phyloP scores from a whole-genome alignment of 2,329 filamentous ascomycete species.

The Grosmannia huntii region DNA sequence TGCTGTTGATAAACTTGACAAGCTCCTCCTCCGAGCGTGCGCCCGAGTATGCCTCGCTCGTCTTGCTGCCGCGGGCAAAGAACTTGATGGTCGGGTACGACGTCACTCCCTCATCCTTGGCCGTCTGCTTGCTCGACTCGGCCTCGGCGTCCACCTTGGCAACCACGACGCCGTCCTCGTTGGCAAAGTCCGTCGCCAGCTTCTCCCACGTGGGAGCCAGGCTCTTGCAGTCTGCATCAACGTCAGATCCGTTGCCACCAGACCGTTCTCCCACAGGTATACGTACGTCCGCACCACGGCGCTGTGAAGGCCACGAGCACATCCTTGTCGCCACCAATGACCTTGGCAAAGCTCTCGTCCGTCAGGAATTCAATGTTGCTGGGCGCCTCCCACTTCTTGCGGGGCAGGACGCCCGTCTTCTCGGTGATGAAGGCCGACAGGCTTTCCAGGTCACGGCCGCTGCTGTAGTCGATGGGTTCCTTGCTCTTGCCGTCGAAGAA shows the following conservation, averaged over 20 bases:
- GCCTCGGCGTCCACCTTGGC: conserved; percentile 94
- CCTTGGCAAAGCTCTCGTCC: conserved; percentile 63
- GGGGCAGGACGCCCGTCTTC: conserved; percentile 75
- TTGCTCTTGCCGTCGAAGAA: conserved; percentile 95
- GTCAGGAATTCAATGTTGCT: conserved; percentile 71
- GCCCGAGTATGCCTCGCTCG: conserved; percentile 58
- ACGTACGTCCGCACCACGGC: conserved; percentile 96
- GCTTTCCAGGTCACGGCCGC: conserved; percentile 78
- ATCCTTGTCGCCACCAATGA: conserved; percentile 74
- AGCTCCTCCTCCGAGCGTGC: conserved; percentile 67
- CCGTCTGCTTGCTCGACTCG: conserved; percentile 63
- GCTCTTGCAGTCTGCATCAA: conserved; percentile 74
- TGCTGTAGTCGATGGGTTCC: conserved; percentile 71
- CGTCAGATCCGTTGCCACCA: background rate
- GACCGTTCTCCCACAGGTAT: conserved; percentile 1
- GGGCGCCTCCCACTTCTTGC: conserved; percentile 59
- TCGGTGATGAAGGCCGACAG: conserved; percentile 68
- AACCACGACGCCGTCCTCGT: conserved; percentile 67
- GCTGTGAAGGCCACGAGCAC: conserved; percentile 95
- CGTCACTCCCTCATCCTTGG: conserved; percentile 62
- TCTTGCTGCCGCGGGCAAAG: conserved; percentile 75
- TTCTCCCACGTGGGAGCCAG: conserved; percentile 86
- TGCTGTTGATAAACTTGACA: conserved; percentile 71
- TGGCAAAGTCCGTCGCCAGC: conserved; percentile 64
- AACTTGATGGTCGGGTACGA: conserved; percentile 97